Evolutionary conservation across 495 filamentous ascomycete genomes (phyloP).

Genomic region (Achaetomiella virescens): DNA sequence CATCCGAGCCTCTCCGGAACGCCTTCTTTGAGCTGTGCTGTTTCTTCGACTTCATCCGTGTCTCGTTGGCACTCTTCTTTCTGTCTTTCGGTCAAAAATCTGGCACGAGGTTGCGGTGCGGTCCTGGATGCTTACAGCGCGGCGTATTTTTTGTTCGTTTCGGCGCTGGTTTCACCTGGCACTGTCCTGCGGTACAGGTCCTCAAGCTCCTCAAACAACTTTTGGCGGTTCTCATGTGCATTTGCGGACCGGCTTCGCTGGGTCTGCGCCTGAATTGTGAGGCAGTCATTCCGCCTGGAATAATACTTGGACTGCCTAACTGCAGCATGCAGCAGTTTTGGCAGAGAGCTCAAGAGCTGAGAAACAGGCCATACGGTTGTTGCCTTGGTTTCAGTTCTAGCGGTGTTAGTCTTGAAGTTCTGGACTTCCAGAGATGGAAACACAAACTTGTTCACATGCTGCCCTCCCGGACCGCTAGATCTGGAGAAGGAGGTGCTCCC

Average conservation of each 20-base stretch:
- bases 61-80: constrained; percentile 63
- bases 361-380: constrained; percentile 58
- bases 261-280: constrained; percentile 39
- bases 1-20: constrained; percentile 41
- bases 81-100: constrained; percentile 36
- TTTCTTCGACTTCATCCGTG: constrained; percentile 70
- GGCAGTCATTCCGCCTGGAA: constrained; percentile 53
- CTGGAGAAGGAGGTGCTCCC: constrained; percentile 69
- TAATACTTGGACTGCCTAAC: constrained; percentile 66
- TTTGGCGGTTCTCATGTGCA: constrained; percentile 37
- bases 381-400: constrained; percentile 87
- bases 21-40: constrained; percentile 73
- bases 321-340: constrained; percentile 57
- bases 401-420: neutral
- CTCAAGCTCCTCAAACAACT: constrained; percentile 47
- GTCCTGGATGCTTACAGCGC: constrained; percentile 27
- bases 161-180: constrained; percentile 31
- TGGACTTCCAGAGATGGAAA: constrained; percentile 1
- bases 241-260: constrained; percentile 44
- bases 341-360: constrained; percentile 56
- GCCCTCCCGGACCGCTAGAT: constrained; percentile 89
- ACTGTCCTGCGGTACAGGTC: constrained; percentile 53
- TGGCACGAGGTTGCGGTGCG: neutral
- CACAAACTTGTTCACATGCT: constrained; percentile 93
- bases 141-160: constrained; percentile 38